Conservation (phyloP, 345 rosid species). For the Camelina neglecta region DNA sequence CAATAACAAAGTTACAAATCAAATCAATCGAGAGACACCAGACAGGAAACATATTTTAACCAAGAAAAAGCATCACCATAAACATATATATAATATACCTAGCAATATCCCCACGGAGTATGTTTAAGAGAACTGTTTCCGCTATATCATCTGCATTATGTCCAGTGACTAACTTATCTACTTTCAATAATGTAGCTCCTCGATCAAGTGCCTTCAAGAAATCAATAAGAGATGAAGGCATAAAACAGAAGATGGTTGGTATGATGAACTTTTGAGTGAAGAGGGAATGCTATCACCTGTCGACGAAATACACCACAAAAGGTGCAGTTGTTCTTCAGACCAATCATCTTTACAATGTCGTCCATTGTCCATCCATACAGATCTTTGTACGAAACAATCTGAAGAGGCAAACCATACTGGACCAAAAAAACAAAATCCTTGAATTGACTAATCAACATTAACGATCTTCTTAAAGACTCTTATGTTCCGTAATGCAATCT, state of each 20-base stretch:
- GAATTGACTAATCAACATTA: not conserved
- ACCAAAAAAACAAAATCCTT: not conserved
- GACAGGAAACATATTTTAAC: not conserved
- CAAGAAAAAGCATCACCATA: not conserved
- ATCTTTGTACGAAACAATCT: constrained; percentile 93
- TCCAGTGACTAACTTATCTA: constrained; percentile 89
- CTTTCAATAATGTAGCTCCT: constrained; percentile 84
- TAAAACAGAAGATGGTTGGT: not conserved
- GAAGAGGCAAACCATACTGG: constrained; percentile 87
- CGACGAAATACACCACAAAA: constrained; percentile 96
- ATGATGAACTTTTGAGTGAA: not conserved
- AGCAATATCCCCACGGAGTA: constrained; percentile 91
- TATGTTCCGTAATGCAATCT: not conserved
- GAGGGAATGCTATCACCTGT: constrained; percentile 53
- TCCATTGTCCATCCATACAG: constrained; percentile 99
- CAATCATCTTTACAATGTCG: constrained; percentile 94
- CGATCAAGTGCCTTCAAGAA: constrained; percentile 84
- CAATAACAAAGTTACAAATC: constrained; percentile 9
- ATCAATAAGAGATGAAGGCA: not conserved
- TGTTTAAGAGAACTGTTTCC: constrained; percentile 88
- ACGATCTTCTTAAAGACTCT: not conserved
- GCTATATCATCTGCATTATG: constrained; percentile 99
- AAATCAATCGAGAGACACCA: not conserved
- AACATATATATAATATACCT: constrained; percentile 51
- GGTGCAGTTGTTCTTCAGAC: constrained; percentile 92